phyloP scores from a whole-genome alignment of 305 asterid species.

The Fraxinus sp. region DNA sequence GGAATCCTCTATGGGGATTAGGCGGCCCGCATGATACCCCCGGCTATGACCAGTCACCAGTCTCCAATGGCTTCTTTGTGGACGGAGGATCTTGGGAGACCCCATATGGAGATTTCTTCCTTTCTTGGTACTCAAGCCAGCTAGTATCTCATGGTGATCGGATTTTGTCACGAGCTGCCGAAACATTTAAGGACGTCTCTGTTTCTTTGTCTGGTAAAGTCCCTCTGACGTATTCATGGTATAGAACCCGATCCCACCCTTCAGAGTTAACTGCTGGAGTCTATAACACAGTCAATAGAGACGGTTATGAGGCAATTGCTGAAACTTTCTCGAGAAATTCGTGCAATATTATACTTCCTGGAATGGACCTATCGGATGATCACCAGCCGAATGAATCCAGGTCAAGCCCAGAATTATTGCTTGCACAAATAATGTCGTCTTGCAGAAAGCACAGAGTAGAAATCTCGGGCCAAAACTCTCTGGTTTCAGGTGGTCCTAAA shows the following conservation, averaged over 20 bases:
- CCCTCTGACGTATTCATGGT: slow-evolving; percentile 56
- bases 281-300: slow-evolving; percentile 61
- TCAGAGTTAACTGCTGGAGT: slow-evolving; percentile 66
- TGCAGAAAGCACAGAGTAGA: slow-evolving; percentile 43
- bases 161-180: slow-evolving; percentile 56
- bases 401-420: slow-evolving; percentile 57
- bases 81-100: slow-evolving; percentile 84
- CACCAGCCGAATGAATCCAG: slow-evolving; percentile 35
- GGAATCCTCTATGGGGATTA: slow-evolving; percentile 79
- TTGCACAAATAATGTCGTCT: slow-evolving; percentile 43
- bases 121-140: slow-evolving; percentile 70
- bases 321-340: slow-evolving; percentile 53
- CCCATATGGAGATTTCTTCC: slow-evolving; percentile 74
- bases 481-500: slow-evolving; percentile 31
- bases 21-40: slow-evolving; percentile 85
- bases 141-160: slow-evolving; percentile 61
- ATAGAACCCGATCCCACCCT: slow-evolving; percentile 65
- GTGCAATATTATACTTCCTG: slow-evolving; percentile 53
- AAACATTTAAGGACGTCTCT: slow-evolving; percentile 48
- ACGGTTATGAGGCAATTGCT: slow-evolving; percentile 55
- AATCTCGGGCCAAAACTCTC: slow-evolving; percentile 54
- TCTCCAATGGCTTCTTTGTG: slow-evolving; percentile 53
- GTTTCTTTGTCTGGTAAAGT: slow-evolving; percentile 55
- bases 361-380: slow-evolving; percentile 61
- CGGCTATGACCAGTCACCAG: slow-evolving; percentile 40